Conservation (phyloP, 345 rosid species). For the Salix udensis region DNA sequence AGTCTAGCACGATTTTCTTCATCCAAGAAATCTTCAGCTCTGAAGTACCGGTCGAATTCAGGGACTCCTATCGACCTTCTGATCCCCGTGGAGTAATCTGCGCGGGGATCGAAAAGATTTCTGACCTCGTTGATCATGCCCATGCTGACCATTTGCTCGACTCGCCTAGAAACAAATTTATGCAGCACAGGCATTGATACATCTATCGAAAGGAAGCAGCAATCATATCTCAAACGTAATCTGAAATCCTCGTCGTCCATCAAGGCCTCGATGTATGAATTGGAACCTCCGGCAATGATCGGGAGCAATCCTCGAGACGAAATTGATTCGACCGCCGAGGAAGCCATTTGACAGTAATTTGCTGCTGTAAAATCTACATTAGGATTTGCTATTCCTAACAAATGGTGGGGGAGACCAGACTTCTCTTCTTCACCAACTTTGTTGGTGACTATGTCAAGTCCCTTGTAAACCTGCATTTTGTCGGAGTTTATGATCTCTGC, state of each 20-base stretch:
- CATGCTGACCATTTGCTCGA: slow-evolving; percentile 59
- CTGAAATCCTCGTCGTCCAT: slow-evolving; percentile 31
- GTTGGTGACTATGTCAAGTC: slow-evolving; percentile 63
- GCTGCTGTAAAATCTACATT: slow-evolving; percentile 45
- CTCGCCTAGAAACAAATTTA: slow-evolving; percentile 48
- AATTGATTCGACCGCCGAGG: slow-evolving; percentile 37
- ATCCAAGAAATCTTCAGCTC: slow-evolving; percentile 35
- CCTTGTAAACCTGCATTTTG: slow-evolving; percentile 60
- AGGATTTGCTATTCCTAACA: slow-evolving; percentile 48
- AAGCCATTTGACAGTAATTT: slow-evolving; percentile 48
- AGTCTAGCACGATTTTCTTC: slow-evolving; percentile 19
- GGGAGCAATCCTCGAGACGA: slow-evolving; percentile 53
- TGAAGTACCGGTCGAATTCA: slow-evolving; percentile 55
- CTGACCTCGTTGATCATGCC: slow-evolving; percentile 77
- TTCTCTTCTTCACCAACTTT: slow-evolving; percentile 56
- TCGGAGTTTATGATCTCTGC: slow-evolving; percentile 78
- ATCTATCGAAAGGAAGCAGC: slow-evolving; percentile 72
- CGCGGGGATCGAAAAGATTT: slow-evolving; percentile 35
- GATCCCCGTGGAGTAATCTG: slow-evolving; percentile 42
- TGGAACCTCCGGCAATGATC: slow-evolving; percentile 77
- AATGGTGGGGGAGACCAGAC: slow-evolving; percentile 70
- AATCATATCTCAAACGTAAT: slow-evolving; percentile 46
- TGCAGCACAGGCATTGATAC: slow-evolving; percentile 53
- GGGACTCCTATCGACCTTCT: slow-evolving; percentile 72
- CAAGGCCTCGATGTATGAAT: slow-evolving; percentile 63